Evolutionary conservation across 1,139 yeast species (phyloP).

Genomic region (Taphrina deformans): DNA sequence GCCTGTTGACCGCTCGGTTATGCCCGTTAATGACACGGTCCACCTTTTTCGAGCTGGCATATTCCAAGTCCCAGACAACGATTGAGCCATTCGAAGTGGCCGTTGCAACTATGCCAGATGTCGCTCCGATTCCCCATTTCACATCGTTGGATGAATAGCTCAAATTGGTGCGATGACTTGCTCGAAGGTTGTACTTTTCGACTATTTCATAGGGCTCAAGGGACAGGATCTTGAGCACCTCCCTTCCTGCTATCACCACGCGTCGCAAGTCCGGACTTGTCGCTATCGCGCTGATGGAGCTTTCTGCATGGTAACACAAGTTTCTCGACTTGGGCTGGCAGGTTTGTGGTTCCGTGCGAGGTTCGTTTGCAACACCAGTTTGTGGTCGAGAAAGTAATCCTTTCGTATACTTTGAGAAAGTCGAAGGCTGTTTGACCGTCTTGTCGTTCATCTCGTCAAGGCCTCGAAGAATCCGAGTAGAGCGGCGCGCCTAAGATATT

Average conservation of each 20-base stretch:
- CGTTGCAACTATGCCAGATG: conserved; percentile 38
- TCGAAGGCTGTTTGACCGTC: background rate
- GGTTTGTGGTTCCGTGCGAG: background rate
- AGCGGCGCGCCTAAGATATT: too few relatives aligned
- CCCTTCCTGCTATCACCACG: conserved; percentile 34
- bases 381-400: conserved; percentile 13
- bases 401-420: conserved; percentile 16
- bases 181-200: conserved; percentile 38
- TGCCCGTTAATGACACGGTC: conserved; percentile 57
- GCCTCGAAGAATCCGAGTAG: too few relatives aligned
- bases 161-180: conserved; percentile 36
- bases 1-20: conserved; percentile 74
- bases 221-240: conserved; percentile 43
- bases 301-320: conserved; percentile 8
- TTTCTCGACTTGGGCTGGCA: background rate
- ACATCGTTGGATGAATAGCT: conserved; percentile 42
- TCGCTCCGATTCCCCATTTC: conserved; percentile 46
- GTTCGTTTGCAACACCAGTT: background rate
- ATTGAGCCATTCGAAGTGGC: conserved; percentile 39
- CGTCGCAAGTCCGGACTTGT: conserved; percentile 8
- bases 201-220: conserved; percentile 39
- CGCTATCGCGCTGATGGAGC: conserved; percentile 29
- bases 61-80: conserved; percentile 37
- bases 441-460: conserved; percentile 6
- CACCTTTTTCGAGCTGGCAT: conserved; percentile 17